These are phyloP conservation scores for Cicer yamashitae DNA, from an alignment of 306 rosid species.

Conservation along the genomic window DNA sequence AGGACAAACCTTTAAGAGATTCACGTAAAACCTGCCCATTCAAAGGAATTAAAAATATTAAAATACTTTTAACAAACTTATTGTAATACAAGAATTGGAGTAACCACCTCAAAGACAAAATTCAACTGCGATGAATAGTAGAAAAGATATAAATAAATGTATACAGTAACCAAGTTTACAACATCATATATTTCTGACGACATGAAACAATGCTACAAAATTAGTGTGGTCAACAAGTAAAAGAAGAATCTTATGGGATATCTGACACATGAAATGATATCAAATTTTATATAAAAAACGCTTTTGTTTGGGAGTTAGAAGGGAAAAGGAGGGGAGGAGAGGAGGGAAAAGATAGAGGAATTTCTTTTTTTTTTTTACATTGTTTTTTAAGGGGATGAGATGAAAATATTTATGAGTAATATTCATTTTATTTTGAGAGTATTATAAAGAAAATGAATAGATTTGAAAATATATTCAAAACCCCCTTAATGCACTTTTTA, in stretches of 20 bases:
- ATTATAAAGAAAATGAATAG: too few species aligned
- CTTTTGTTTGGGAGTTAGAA: not conserved
- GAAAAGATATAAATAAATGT: conserved; percentile 18
- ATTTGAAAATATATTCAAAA: too few species aligned
- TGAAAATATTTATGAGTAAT: too few species aligned
- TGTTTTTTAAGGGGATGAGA: too few species aligned
- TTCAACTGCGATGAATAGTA: conserved; percentile 16
- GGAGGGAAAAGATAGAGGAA: too few species aligned
- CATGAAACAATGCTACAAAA: conserved; percentile 7
- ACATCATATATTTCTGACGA: not conserved
- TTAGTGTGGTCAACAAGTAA: conserved; percentile 15
- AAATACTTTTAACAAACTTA: conserved; percentile 32
- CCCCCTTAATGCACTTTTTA: too few species aligned
- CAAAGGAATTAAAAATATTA: conserved; percentile 48
- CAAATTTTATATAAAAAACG: not conserved
- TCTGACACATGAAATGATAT: not conserved
- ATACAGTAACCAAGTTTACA: conserved; percentile 9
- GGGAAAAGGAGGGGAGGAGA: too few species aligned
- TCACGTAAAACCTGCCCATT: conserved; percentile 80
- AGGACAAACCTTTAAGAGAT: conserved; percentile 71
- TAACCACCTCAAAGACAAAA: conserved; percentile 32
- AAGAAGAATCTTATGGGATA: conserved; percentile 12
- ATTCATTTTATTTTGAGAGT: too few species aligned
- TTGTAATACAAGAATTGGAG: conserved; percentile 33
- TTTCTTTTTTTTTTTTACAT: too few species aligned